Percentiles rank a stretch among this genome's conserved stretches.
Evolutionary conservation across 306 rosid genomes (phyloP).

Genomic region (Medicago truncatula): DNA sequence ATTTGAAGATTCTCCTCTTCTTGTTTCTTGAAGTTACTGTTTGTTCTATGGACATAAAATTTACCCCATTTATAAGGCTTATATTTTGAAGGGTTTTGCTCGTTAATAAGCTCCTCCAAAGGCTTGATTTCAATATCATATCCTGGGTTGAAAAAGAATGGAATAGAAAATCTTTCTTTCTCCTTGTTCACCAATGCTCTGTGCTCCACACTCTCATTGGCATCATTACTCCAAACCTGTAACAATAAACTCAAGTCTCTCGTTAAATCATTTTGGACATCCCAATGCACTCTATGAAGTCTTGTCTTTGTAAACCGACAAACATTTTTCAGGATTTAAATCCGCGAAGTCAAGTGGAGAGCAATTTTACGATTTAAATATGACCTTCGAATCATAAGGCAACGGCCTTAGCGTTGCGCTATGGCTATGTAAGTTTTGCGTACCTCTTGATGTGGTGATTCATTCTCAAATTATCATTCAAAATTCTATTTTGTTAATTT

Average conservation of each 20-base stretch:
- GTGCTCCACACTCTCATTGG: slow-evolving; percentile 78
- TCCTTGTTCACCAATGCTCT: slow-evolving; percentile 65
- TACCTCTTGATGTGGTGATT: no score
- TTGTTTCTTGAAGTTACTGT: slow-evolving; percentile 51
- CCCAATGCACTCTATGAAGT: no score
- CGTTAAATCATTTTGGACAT: not conserved
- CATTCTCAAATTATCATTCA: no score
- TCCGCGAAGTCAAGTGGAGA: no score
- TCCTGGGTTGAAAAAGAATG: slow-evolving; percentile 59
- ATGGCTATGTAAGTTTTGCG: no score
- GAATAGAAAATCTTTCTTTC: slow-evolving; percentile 71
- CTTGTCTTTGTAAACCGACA: no score
- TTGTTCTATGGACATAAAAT: slow-evolving; percentile 42
- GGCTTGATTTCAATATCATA: slow-evolving; percentile 58
- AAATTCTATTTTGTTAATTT: no score
- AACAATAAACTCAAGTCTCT: not conserved
- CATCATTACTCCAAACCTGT: slow-evolving; percentile 85
- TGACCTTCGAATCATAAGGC: no score
- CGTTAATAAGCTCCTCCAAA: slow-evolving; percentile 57
- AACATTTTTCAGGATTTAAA: no score
- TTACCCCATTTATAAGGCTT: slow-evolving; percentile 65
- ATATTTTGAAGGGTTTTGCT: slow-evolving; percentile 55
- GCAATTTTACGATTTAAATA: no score
- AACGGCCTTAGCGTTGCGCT: no score
- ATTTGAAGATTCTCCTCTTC: slow-evolving; percentile 56